Percentiles rank a stretch among this genome's conserved stretches.
Conservation (phyloP, 2,329 filamentous ascomycete genomes). For the Talaromyces sp. region DNA sequence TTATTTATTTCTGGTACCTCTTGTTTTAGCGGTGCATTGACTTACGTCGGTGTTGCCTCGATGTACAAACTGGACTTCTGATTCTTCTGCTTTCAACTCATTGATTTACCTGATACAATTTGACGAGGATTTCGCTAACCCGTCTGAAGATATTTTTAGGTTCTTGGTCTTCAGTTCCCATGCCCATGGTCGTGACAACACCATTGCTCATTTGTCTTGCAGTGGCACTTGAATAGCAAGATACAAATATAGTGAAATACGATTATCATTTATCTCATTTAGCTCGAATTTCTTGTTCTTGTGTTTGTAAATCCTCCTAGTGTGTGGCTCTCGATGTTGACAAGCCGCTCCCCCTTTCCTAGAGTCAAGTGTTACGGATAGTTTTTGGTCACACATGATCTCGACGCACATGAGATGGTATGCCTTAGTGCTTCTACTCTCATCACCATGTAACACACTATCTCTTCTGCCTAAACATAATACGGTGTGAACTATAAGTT, state of each 20-base stretch:
- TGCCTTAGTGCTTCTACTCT: background rate
- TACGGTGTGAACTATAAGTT: background rate
- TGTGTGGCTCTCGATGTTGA: background rate
- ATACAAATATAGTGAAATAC: background rate
- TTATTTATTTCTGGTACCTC: constrained; percentile 91
- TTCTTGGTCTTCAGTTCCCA: background rate
- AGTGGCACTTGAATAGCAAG: background rate
- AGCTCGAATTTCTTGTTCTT: background rate
- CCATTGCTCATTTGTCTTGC: background rate
- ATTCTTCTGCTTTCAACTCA: constrained; percentile 36
- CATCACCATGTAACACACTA: background rate
- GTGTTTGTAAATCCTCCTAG: background rate
- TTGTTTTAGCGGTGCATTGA: constrained; percentile 71
- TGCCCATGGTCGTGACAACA: background rate
- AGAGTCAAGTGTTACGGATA: background rate
- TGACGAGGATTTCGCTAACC: background rate
- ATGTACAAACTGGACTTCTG: constrained; percentile 91
- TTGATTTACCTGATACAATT: constrained; percentile 14
- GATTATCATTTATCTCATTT: background rate
- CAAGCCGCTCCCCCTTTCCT: background rate
- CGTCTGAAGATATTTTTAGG: background rate
- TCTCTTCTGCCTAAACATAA: background rate
- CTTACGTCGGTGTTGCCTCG: constrained; percentile 49
- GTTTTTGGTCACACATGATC: background rate
- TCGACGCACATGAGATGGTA: background rate